These are phyloP conservation scores for Fusarium mangiferae DNA, from an alignment of 2,329 filamentous ascomycete species.

Conservation along the genomic window DNA sequence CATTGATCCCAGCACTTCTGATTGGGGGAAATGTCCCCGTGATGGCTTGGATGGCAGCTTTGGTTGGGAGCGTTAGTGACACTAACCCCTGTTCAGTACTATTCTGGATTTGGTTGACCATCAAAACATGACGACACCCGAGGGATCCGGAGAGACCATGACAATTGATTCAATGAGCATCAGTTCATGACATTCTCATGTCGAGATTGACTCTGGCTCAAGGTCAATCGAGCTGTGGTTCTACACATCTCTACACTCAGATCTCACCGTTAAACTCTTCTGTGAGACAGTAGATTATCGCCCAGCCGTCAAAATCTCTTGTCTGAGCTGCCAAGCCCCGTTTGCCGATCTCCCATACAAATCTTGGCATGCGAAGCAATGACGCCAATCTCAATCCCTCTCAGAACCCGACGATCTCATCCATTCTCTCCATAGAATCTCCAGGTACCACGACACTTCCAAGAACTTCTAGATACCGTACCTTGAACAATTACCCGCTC, in stretches of 20 bases:
- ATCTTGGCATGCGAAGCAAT: conserved; percentile 16
- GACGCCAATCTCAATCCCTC: background rate
- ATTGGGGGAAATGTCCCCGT: conserved; percentile 3
- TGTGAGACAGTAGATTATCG: background rate
- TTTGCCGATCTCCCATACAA: conserved; percentile 21
- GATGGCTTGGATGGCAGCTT: background rate
- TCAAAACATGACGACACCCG: conserved; percentile 25
- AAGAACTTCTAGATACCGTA: background rate
- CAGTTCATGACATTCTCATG: background rate
- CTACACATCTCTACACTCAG: background rate
- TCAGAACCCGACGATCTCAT: background rate
- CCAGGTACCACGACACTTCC: background rate
- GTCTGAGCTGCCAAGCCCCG: conserved; percentile 2
- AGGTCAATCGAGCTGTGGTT: background rate
- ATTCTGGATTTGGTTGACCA: background rate
- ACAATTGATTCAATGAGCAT: background rate
- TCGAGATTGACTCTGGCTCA: background rate
- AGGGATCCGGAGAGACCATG: conserved; percentile 14
- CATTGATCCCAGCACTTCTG: background rate
- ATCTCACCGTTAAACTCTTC: too few species aligned
- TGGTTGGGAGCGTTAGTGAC: background rate
- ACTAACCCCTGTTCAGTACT: background rate
- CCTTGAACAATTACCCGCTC: background rate
- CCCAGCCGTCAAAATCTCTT: conserved; percentile 4
- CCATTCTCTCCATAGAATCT: background rate